Evolutionary conservation across 352 stramenopile genomes (phyloP), one percentile per base, ranked within the genome.

Genomic region (Pythium coloratum): DNA sequence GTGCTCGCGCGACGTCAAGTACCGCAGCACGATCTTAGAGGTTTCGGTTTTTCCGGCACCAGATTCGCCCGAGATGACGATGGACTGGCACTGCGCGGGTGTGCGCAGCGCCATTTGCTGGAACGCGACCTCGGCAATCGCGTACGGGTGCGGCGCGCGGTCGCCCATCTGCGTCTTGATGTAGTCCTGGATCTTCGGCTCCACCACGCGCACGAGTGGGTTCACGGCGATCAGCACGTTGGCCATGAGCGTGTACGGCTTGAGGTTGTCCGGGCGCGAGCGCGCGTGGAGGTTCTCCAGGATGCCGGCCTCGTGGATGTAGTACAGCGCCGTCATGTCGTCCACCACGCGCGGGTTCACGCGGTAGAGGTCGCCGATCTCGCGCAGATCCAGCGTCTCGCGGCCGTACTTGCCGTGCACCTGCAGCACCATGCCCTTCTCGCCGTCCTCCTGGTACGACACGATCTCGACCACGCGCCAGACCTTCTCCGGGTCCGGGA

Each of bases 141-240:
- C 77, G 70, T 94, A 94, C 67, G 88, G 86, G 66, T 94, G 86
- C 46, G 84, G 88, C 30, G 86, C 76, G n/a, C 86, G 82, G 59
- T 94, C 84, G 13, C 86, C 85, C 86, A 95, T 92, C 65, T 93
- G 86, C 57, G 87, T 93, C 76, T 92, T 91, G 70, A 93, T 92
- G 76, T 95, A 94, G 73, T 94, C 86, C 61, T 88, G 78, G 42
- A 96, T 86, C 66, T 91, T 90, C 16, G 88, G 88, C 70, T 96
- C 88, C 12, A 91, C 83, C 20, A 84, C 76, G 40, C 78, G 83
- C 33, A 92, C 80, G n/a, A 95, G 80, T 59, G 88, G 88, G 75
- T 95, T 95, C 24, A 95, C 88, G 8, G 88, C 88, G 53, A 95
- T 92, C 18, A 95, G 75, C 55, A 95, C 88, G 62, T 95, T 95